phyloP scores from a whole-genome alignment of 805 yeast genomes.

The Ogataea neopini region DNA sequence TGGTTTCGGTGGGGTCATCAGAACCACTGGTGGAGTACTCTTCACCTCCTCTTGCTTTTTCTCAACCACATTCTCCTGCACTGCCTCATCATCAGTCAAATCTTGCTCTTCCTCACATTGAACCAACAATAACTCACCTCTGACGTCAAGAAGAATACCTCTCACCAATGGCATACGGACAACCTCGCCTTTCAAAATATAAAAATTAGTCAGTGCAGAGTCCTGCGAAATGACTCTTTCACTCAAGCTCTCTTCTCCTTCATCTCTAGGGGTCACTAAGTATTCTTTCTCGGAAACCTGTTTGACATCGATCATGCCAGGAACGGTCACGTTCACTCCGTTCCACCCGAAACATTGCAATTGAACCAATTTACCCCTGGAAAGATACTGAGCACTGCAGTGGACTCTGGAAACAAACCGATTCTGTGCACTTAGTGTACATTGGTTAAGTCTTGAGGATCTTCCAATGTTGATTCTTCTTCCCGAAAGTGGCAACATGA shows the following conservation, averaged over 20 bases:
- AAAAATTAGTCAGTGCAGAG: conserved; percentile 49
- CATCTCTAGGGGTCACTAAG: conserved; percentile 17
- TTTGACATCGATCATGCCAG: conserved; percentile 41
- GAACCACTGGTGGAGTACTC: not conserved
- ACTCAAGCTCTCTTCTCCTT: conserved; percentile 11
- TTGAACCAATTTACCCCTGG: conserved; percentile 42
- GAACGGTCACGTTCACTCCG: conserved; percentile 70
- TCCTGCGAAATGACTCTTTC: conserved; percentile 43
- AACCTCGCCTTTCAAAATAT: conserved; percentile 61
- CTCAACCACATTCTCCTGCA: not conserved
- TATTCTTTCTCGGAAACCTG: conserved; percentile 21
- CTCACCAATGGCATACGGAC: conserved; percentile 62
- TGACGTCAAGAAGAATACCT: conserved; percentile 67
- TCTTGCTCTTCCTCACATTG: conserved; percentile 19
- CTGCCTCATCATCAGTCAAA: conserved; percentile 14
- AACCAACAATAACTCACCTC: conserved; percentile 51
- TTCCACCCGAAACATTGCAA: conserved; percentile 81
- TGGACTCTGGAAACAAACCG: conserved; percentile 71
- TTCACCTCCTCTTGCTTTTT: not conserved
- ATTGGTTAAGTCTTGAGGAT: conserved; percentile 61
- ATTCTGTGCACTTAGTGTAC: conserved; percentile 46
- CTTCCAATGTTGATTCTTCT: conserved; percentile 57
- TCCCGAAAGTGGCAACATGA: conserved; percentile 43
- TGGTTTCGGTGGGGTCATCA: no score
- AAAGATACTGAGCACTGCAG: conserved; percentile 48